Evolutionary conservation across 2,329 filamentous ascomycete genomes (phyloP), one percentile per base, ranked within the genome.

Genomic region (Diplocarpon mali): DNA sequence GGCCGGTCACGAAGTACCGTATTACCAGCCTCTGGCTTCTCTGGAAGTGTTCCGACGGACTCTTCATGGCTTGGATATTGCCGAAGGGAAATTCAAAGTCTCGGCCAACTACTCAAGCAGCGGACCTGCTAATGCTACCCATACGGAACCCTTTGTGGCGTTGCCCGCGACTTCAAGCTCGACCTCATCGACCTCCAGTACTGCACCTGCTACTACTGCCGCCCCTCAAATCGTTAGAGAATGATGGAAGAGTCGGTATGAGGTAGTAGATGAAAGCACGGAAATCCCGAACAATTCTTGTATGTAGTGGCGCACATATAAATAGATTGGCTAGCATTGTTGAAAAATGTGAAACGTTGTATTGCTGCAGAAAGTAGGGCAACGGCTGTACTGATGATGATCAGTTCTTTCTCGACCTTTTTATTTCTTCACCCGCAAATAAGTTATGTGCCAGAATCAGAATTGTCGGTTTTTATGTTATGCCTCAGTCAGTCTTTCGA

Each of bases 61-160:
- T 11, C 42, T 60, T n/a, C n/a, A 47, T 2, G 51, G 52, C n/a
- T 35, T 57, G 10, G 59, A 62, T 40, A 27, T 62, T 9, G 53
- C 73, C 1, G 77, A 72, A 13, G 76, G 76, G 0, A 51, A 45
- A 5, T 17, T 41, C 15, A 51, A 35, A 31, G 15, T 54, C 27
- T 44, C 38, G 5, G 46, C 35, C 5, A 53, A 53, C 17, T 58
- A 53, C 32, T 55, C 52, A 27, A 55, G 42, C 11, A 17, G 37
- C 11, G 55, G 52, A 15, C 12, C 12, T n/a, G 43, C 52, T 9
- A 49, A 51, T 38, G 43, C 53, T 17, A 56, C 53, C 13, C 51
- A 55, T 30, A 53, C 46, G 2, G 51, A 54, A 30, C 14, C 47
- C 34, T 54, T 50, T 29, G 48, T 52, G 17, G 27, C 51, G n/a